phyloP scores from a whole-genome alignment of 495 filamentous ascomycete genomes.

The Aspergillus funiculosus region DNA sequence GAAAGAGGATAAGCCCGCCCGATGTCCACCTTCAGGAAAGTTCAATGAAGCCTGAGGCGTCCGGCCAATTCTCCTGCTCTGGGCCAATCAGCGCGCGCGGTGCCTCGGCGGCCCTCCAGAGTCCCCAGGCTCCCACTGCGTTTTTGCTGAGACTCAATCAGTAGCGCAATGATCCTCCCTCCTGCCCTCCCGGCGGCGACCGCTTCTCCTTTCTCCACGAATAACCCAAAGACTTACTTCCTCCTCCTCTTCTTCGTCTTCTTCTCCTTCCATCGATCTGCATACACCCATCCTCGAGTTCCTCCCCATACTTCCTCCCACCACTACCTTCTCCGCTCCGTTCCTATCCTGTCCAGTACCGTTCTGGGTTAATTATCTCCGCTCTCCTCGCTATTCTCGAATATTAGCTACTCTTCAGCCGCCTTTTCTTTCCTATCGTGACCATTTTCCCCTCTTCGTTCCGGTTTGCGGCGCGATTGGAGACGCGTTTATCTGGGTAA shows the following conservation, averaged over 20 bases:
- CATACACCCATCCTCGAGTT: too few relatives aligned
- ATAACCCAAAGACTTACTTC: constrained; percentile 16
- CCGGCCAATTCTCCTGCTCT: constrained; percentile 37
- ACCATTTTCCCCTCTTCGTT: constrained; percentile 13
- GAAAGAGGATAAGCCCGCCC: constrained; percentile 25
- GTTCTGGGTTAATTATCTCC: constrained; percentile 4
- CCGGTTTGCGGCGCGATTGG: constrained; percentile 19
- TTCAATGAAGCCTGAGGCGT: too few relatives aligned
- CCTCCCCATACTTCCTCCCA: constrained; percentile 20
- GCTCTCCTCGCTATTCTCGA: constrained; percentile 6
- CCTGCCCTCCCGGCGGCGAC: constrained; percentile 22
- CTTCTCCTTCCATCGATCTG: constrained; percentile 17
- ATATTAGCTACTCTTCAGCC: neutral
- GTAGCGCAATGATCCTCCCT: constrained; percentile 22
- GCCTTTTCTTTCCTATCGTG: constrained; percentile 15
- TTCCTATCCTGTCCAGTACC: neutral
- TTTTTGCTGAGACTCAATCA: too few relatives aligned
- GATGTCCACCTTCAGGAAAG: too few relatives aligned
- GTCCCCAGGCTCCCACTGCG: too few relatives aligned
- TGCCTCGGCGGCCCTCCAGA: constrained; percentile 26
- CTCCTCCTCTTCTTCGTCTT: constrained; percentile 27
- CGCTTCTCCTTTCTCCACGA: constrained; percentile 41
- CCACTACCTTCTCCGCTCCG: constrained; percentile 15
- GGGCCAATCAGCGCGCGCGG: constrained; percentile 35
- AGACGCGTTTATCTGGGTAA: constrained; percentile 25